Base-by-base conservation (phyloP, 192 early-diverging fungal species). In the Gaertneriomyces sp. region DNA sequence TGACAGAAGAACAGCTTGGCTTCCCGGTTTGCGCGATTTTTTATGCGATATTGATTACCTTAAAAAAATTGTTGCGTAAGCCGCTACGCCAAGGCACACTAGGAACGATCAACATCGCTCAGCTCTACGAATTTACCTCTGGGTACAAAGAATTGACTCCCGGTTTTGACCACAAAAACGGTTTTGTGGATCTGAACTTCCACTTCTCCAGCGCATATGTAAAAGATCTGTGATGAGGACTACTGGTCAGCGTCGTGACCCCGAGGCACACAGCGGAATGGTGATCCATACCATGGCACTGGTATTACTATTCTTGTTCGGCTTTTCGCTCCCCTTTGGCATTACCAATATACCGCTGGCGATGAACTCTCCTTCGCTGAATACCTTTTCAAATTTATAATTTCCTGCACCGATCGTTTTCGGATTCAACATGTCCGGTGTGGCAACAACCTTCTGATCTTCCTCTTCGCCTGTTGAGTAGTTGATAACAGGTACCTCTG, bases 381-480 rank as follows among this genome's bases (percentile, higher is more conserved):
- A 86, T 4, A 74, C 66, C 46, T 83, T 80, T 60, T 82, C 74
- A 56, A 81, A 81, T 66, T 72, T 60, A 61, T 80, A 86, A 8
- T 71, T 45, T 55, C 70, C 64, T 25, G 57, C 45, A 11, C 70
- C 66, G 4, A 74, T 71, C 11, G 39, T 33, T 40, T 60, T 59
- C 25, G 66, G 73, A 7, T 70, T 25, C 14, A 75, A 12, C 71
- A 77, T 75, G 3, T 76, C 73, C 7, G 61, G 53, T 12, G 79
- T 81, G 19, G 69, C 72, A 7, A 77, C 72, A 43, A 77, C 68
- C 74, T 75, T 55, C 51, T 76, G 62, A n/a, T 45, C 20, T 47
- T 70, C 73, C 54, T 74, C 72, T 52, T 69, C 9, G 5, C 64
- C 61, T 1, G 66, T 80, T 5, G 38, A 45, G 47, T 61, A 53